Conservation (phyloP, 805 yeast genomes). For the Diddensiella santjacobensis region DNA sequence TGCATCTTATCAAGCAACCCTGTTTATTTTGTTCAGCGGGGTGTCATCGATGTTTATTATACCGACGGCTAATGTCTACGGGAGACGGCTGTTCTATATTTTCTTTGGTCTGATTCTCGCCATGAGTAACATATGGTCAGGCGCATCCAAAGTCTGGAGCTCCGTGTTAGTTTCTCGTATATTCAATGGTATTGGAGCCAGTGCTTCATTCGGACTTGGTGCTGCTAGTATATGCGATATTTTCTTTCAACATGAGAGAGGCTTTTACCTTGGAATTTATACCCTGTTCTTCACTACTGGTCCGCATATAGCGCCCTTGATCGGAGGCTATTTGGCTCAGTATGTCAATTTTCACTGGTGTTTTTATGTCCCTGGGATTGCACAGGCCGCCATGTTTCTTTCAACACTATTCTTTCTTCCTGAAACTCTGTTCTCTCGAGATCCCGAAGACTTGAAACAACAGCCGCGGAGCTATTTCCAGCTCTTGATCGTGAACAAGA, state of each 20-base stretch:
- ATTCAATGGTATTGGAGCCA: slow-evolving; percentile 46
- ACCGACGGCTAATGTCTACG: slow-evolving; percentile 33
- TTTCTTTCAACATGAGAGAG: slow-evolving; percentile 38
- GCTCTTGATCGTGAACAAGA: background rate
- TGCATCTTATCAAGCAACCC: slow-evolving; percentile 45
- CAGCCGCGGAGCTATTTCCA: background rate
- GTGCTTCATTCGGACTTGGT: slow-evolving; percentile 45
- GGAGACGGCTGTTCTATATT: slow-evolving; percentile 3
- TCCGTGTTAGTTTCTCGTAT: slow-evolving; percentile 42
- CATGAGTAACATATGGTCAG: slow-evolving; percentile 40
- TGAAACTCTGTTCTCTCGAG: slow-evolving; percentile 5
- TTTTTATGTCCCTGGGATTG: slow-evolving; percentile 6
- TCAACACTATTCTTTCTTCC: slow-evolving; percentile 4
- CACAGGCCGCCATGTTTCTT: slow-evolving; percentile 1
- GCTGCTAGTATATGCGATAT: slow-evolving; percentile 51
- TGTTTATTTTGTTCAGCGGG: slow-evolving; percentile 52
- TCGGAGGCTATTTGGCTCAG: slow-evolving; percentile 54
- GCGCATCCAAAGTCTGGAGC: slow-evolving; percentile 40
- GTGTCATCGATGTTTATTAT: slow-evolving; percentile 48
- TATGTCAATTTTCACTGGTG: slow-evolving; percentile 63
- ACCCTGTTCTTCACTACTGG: slow-evolving; percentile 46
- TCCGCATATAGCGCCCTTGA: slow-evolving; percentile 46
- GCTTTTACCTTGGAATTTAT: slow-evolving; percentile 47
- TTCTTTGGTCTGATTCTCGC: slow-evolving; percentile 40
- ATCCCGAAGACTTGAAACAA: background rate